A percentile compares a stretch with the other conserved stretches of the same genome.
phyloP scores from a whole-genome alignment of 441 rosid genomes.

The Omphalea diandra region DNA sequence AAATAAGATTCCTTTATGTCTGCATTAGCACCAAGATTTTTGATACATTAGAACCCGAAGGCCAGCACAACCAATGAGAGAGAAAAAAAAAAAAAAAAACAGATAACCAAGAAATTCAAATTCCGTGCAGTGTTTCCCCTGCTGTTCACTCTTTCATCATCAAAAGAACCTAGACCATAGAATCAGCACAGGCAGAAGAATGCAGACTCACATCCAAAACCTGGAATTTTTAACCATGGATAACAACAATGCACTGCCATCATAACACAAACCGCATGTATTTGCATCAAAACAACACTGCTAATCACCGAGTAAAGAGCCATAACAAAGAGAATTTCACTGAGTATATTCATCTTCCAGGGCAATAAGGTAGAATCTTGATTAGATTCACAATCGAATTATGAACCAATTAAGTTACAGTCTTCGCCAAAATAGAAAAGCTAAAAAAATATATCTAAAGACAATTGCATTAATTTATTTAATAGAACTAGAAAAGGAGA shows the following conservation, averaged over 20 bases:
- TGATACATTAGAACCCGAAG: background rate
- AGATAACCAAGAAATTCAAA: background rate
- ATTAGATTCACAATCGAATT: background rate
- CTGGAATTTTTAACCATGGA: background rate
- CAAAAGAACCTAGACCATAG: background rate
- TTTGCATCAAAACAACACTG: too few species aligned
- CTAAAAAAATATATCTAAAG: too few species aligned
- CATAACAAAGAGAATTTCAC: background rate
- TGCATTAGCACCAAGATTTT: conserved; percentile 28
- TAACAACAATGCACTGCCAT: background rate
- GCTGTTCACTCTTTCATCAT: background rate
- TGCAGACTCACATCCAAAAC: background rate
- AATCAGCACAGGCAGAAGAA: background rate
- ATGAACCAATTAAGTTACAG: background rate
- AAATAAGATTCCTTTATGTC: conserved; percentile 77
- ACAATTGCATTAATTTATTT: too few species aligned
- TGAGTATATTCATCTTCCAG: background rate
- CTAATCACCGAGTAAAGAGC: background rate
- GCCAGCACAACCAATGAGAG: background rate
- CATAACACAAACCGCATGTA: background rate
- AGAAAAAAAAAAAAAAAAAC: background rate
- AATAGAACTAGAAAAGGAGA: background rate
- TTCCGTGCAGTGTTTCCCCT: background rate
- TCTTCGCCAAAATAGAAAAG: background rate
- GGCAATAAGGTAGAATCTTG: background rate